Evolutionary conservation across 2,329 filamentous ascomycete species (phyloP).

Genomic region (Penicillium hordei): DNA sequence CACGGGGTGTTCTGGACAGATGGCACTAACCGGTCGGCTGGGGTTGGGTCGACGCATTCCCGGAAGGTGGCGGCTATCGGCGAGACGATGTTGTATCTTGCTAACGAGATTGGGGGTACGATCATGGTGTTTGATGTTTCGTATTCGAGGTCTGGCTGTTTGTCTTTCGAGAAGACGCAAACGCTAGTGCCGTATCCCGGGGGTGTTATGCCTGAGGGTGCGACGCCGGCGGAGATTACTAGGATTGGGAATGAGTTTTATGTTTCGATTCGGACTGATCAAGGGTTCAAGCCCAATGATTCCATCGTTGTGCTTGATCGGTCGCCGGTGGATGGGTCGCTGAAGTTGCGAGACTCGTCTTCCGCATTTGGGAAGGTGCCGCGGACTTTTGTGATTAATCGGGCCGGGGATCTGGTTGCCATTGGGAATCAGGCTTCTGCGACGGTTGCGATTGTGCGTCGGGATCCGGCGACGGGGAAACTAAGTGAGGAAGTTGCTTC

Average conservation of each 20-base stretch:
- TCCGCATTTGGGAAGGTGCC: conserved; percentile 65
- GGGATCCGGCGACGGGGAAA: conserved; percentile 60
- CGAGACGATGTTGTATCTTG: conserved; percentile 43
- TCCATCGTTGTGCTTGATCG: conserved; percentile 31
- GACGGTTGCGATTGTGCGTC: conserved; percentile 60
- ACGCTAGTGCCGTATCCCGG: conserved; percentile 30
- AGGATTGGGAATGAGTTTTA: conserved; percentile 27
- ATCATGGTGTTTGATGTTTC: conserved; percentile 49
- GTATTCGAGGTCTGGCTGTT: conserved; percentile 32
- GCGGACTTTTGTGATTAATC: conserved; percentile 67
- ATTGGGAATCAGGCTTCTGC: conserved; percentile 64
- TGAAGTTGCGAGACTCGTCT: conserved; percentile 58
- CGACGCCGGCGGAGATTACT: conserved; percentile 31
- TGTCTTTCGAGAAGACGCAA: conserved; percentile 25
- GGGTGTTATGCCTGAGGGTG: conserved; percentile 26
- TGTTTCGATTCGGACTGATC: conserved; percentile 36
- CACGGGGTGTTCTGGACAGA: conserved; percentile 60
- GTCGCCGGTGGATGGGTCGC: conserved; percentile 58
- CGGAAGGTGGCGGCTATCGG: conserved; percentile 18
- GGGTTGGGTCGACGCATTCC: conserved; percentile 6
- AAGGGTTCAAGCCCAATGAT: conserved; percentile 29
- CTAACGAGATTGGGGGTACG: conserved; percentile 59
- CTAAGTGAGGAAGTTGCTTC: conserved; percentile 48
- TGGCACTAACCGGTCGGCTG: background rate
- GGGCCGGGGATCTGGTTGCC: conserved; percentile 62